Evolutionary conservation across 208 protist species (phyloP).

Genomic region (Willaertia magna): DNA sequence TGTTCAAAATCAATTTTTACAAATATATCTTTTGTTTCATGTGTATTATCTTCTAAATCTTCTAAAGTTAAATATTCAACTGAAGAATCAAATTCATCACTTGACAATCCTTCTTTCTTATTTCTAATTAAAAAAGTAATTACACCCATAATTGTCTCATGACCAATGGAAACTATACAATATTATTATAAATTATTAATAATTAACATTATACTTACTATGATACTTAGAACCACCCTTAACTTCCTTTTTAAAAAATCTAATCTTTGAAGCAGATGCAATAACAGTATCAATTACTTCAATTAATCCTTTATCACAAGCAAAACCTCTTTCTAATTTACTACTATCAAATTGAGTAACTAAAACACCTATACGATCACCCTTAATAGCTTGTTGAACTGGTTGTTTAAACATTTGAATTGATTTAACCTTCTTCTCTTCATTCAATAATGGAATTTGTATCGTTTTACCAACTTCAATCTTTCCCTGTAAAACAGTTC

Average conservation of each 20-base stretch:
- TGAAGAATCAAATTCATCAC: not conserved
- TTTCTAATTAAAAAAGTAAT: slow-evolving; percentile 48
- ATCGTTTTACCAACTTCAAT: slow-evolving; percentile 44
- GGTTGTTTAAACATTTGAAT: slow-evolving; percentile 81
- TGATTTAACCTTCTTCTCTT: slow-evolving; percentile 67
- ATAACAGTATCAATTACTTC: slow-evolving; percentile 27
- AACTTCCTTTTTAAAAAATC: slow-evolving; percentile 45
- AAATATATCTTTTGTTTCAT: not conserved
- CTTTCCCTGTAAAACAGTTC: slow-evolving; percentile 73
- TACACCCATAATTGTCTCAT: slow-evolving; percentile 61
- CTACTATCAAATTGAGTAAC: slow-evolving; percentile 75
- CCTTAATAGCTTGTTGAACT: slow-evolving; percentile 48
- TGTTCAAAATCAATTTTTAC: slow-evolving; percentile 13
- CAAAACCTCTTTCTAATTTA: slow-evolving; percentile 64
- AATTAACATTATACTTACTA: not conserved
- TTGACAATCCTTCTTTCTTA: not conserved
- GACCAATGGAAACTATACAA: slow-evolving; percentile 47
- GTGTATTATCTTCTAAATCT: not conserved
- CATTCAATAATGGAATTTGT: not conserved
- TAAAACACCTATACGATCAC: slow-evolving; percentile 76
- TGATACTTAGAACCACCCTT: not conserved
- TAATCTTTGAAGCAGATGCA: slow-evolving; percentile 49
- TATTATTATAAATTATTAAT: too few relatives aligned
- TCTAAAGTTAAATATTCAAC: not conserved
- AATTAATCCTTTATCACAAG: slow-evolving; percentile 35